Evolutionary conservation across 2,329 filamentous ascomycete genomes (phyloP).

Genomic region (Xylaria sp.): DNA sequence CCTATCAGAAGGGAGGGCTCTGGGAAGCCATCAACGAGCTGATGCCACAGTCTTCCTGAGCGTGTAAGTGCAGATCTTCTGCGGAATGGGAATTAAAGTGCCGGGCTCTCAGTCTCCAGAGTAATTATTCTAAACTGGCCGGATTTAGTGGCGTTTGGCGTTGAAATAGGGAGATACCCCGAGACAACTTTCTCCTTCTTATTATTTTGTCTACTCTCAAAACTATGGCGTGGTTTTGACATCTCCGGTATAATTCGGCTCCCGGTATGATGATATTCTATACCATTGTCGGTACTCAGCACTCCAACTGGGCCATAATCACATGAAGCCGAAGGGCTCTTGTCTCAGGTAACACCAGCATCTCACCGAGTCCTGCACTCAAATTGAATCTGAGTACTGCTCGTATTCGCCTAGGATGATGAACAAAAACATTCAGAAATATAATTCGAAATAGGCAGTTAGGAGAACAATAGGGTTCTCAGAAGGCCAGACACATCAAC

Average conservation of each 20-base stretch:
- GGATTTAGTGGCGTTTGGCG: conserved; percentile 9
- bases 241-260: background rate
- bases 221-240: background rate
- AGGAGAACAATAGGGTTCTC: background rate
- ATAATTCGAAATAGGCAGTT: conserved; percentile 9
- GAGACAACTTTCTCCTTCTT: background rate
- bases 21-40: conserved; percentile 44
- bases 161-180: conserved; percentile 26
- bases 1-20: conserved; percentile 43
- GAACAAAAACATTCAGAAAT: background rate
- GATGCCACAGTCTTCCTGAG: conserved; percentile 36
- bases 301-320: background rate
- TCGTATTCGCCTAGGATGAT: background rate
- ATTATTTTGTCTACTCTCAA: background rate
- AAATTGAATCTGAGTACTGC: background rate
- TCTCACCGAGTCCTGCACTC: background rate
- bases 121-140: background rate
- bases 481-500: background rate
- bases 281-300: background rate
- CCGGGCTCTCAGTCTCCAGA: background rate
- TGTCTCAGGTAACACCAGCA: background rate
- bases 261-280: background rate
- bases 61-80: background rate
- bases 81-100: background rate
- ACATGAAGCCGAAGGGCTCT: conserved; percentile 7